Evolutionary conservation across 78 protist species (phyloP), one percentile per base, ranked within the genome.

Genomic region (Emiliania huxleyi): DNA sequence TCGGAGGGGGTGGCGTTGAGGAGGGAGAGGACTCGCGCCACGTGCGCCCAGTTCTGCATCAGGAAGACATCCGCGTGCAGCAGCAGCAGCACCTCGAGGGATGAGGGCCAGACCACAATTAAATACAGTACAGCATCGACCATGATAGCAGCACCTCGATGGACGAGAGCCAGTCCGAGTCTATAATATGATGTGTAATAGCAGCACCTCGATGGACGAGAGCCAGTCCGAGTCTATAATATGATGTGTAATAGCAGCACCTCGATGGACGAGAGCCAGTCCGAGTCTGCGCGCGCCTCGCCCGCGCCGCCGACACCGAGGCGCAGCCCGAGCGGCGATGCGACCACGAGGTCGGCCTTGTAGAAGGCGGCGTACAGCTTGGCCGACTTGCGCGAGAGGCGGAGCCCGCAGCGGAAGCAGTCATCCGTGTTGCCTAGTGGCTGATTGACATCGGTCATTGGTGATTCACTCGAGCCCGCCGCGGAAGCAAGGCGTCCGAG

Each of bases 31-130:
- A 44, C 37, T 2, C 25, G 44, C 26, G 4, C 18, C 22, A 96
- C 55, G 69, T 97, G 98, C 79, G 96, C 97, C 97, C 97, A 96
- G 91, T 97, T 97, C 89, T 97, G 98, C 97, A 96, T 96, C 48
- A 69, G 69, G 29, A 97, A 38, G 38, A 93, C 75, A 29, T 96
- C 95, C 15, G 95, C 94, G 75, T 62, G 93, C 38, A 93, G 97
- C 44, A 96, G n/a, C 29, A 96, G 75, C 5, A 85, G 29, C 23
- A 97, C 38, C 94, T 97, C 98, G 38, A 97, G n/a, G n/a, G n/a
- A n/a, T n/a, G n/a, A 0, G 97, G n/a, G n/a, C n/a, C n/a, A n/a
- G n/a, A n/a, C n/a, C n/a, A n/a, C n/a, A n/a, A n/a, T n/a, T n/a
- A n/a, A n/a, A n/a, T n/a, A n/a, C n/a, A n/a, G n/a, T n/a, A n/a